These are phyloP conservation scores for Linderniella brevidens DNA, from an alignment of 257 asterid species.

Conservation along the genomic window DNA sequence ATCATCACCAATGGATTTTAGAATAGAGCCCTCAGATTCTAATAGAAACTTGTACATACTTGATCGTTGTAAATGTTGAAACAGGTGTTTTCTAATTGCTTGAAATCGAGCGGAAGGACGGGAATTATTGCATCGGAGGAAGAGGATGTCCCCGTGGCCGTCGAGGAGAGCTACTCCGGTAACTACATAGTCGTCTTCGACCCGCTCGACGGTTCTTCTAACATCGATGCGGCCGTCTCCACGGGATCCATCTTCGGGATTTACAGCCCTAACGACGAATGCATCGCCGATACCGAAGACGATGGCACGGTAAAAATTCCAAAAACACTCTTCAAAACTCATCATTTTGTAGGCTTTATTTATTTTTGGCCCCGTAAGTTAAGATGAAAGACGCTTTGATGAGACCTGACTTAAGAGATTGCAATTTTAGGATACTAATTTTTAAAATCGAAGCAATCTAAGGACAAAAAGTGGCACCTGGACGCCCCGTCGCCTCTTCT, in stretches of 20 bases:
- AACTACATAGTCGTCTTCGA: constrained; percentile 81
- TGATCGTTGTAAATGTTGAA: constrained; percentile 1
- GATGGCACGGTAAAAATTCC: constrained; percentile 34
- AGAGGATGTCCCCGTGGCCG: constrained; percentile 80
- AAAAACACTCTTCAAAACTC: too few relatives aligned
- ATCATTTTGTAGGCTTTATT: too few relatives aligned
- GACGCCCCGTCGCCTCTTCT: too few relatives aligned
- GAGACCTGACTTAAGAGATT: too few relatives aligned
- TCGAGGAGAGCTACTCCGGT: constrained; percentile 76
- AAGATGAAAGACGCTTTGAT: too few relatives aligned
- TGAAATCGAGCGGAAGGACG: constrained; percentile 70
- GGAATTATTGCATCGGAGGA: constrained; percentile 88
- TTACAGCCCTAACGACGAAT: constrained; percentile 50
- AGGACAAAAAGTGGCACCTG: too few relatives aligned
- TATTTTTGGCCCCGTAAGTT: too few relatives aligned
- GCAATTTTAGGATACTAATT: too few relatives aligned
- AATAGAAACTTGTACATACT: too few relatives aligned
- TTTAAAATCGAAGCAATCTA: too few relatives aligned
- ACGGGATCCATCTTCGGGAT: constrained; percentile 85
- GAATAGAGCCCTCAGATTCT: too few relatives aligned
- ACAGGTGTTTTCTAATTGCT: constrained; percentile 62
- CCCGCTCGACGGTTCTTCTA: constrained; percentile 83
- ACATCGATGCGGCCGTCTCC: constrained; percentile 60
- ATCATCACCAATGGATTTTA: too few relatives aligned
- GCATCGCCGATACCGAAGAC: constrained; percentile 42